Evolutionary conservation across 352 stramenopile species (phyloP), one percentile per base, ranked within the genome.

Genomic region (Phytophthora sp.): DNA sequence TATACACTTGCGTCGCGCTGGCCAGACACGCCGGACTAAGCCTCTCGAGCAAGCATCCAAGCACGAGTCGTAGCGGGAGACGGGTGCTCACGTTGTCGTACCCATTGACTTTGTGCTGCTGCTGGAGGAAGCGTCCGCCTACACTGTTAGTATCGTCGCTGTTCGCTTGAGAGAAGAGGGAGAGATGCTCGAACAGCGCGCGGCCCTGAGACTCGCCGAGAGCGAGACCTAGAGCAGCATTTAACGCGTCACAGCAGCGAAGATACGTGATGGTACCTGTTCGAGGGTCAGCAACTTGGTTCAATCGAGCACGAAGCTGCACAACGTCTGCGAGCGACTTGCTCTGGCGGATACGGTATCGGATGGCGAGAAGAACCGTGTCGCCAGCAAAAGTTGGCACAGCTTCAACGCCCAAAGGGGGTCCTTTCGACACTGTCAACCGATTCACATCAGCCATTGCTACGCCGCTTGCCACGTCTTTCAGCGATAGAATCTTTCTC

Each of bases 271-370:
- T 71, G 29, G 67, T 70, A 38, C 74, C 70, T 2, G 80, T 82
- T 65, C 86, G 84, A 53, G 80, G 67, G 36, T 90, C 82, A 18
- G 81, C 76, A 57, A 76, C 82, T 51, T 89, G 76, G 27, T 75
- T 49, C 2, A 80, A 46, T 16, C 70, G 76, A 44, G 79, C 73
- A 20, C 80, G 82, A 8, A 90, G 63, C 30, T 82, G 67, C 0
- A 89, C 74, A 15, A 89, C 56, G 44, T 85, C 78, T 2, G 68
- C 50, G 16, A 90, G 38, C 3, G 63, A 78, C 27, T 69, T 75
- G 39, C 53, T 71, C 35, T 89, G 76, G 23, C 74, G 69, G n/a
- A 90, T 63, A 5, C 64, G 74, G 12, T 76, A 69, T n/a, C 70
- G 78, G 20, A 90, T 69, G 2, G 71, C 66, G 20, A 76, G 60